A percentile compares a stretch with the other conserved stretches of the same genome.
phyloP scores from a whole-genome alignment of 805 yeast genomes.

The Metschnikowia arizonensis region DNA sequence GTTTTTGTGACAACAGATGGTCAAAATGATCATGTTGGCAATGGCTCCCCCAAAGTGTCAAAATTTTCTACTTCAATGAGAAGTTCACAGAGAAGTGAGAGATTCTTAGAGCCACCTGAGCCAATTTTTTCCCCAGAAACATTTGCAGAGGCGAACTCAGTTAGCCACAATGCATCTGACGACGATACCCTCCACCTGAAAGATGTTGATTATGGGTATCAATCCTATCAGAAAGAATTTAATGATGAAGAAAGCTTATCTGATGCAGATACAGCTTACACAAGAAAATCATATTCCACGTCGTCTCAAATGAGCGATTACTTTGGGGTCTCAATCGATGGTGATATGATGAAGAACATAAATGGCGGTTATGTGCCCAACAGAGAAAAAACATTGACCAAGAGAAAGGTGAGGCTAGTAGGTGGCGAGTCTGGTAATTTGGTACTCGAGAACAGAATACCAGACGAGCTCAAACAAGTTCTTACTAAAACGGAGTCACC shows the following conservation, averaged over 20 bases:
- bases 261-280: conserved; percentile 28
- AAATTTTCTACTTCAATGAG: conserved; percentile 26
- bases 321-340: conserved; percentile 44
- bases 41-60: conserved; percentile 35
- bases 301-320: conserved; percentile 33
- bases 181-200: conserved; percentile 29
- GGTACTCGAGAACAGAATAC: conserved; percentile 90
- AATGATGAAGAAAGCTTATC: conserved; percentile 33
- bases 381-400: conserved; percentile 62
- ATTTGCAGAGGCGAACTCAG: conserved; percentile 53
- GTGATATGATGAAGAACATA: conserved; percentile 44
- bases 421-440: conserved; percentile 67
- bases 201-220: conserved; percentile 30
- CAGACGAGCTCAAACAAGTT: conserved; percentile 79
- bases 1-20: conserved; percentile 41
- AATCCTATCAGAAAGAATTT: conserved; percentile 33
- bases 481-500: conserved; percentile 74
- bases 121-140: conserved; percentile 63
- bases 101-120: conserved; percentile 59
- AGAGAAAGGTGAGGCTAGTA: conserved; percentile 69
- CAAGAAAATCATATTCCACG: conserved; percentile 29
- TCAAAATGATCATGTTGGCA: conserved; percentile 23
- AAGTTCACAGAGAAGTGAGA: conserved; percentile 40
- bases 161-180: conserved; percentile 24
- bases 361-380: conserved; percentile 46